phyloP scores from a whole-genome alignment of 306 rosid species.

The Medicago truncatula region MtrunA17r5.0-ANR NC_053043.1:6774501-6775000 shows the following conservation, averaged over 20 bases:
- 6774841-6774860: not conserved
- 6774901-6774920: not conserved
- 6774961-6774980: not conserved
- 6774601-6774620: constrained; percentile 54
- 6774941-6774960: constrained; percentile 22
- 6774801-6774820: not conserved
- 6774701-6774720: too few relatives aligned
- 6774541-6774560: constrained; percentile 59
- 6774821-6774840: not conserved
- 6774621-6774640: constrained; percentile 64
- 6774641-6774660: constrained; percentile 61
- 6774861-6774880: not conserved
- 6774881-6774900: not conserved
- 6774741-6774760: not conserved
- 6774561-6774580: constrained; percentile 64
- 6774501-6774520: constrained; percentile 58
- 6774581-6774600: constrained; percentile 61
- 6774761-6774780: not conserved
- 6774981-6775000: constrained; percentile 3
- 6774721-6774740: too few relatives aligned
- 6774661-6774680: constrained; percentile 63
- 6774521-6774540: constrained; percentile 55
- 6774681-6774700: constrained; percentile 62
- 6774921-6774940: constrained; percentile 30
- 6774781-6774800: not conserved